Base-by-base conservation (phyloP, 805 yeast species). In the Hagleromyces aurorensis region DNA sequence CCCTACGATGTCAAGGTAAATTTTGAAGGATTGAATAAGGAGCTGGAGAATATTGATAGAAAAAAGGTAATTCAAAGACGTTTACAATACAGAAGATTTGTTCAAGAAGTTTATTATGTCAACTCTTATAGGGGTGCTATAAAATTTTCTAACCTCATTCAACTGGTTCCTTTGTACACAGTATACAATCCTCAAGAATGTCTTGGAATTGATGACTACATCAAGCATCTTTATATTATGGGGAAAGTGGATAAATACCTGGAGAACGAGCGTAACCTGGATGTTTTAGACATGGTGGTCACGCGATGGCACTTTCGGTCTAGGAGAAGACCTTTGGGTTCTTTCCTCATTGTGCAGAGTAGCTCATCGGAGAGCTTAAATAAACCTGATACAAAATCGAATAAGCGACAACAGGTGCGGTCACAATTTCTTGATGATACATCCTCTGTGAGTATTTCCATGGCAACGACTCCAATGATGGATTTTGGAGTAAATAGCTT, bases 121-220 rank as follows among this genome's bases (percentile, higher is more conserved):
- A 75, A 78, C 65, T 72, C 74, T 36, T 61, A 75, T 13, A 64
- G 69, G 27, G 64, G 69, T 11, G 82, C 81, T 2, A 69, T 85
- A 6, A 65, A 76, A 4, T 85, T 85, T 55, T 65, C 70, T 9
- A 62, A 75, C 29, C 48, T 84, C 11, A 53, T 87, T 21, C 55
- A 73, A 17, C 76, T 73, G 41, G 63, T 86, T 21, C 94, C 95
- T 0, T 63, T 83, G 26, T 85, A 84, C 55, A 72, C 80, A 3
- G 65, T 77, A 25, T 82, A 85, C 59, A 79, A 83, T 40, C 78
- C 83, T 13, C 75, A 79, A 27, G 77, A 76, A 39, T 83, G 94
- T 53, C 62, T 84, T 39, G 78, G 78, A 27, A 64, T 81, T 49
- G 76, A 75, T 39, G 85, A 80, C 39, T 80, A 72, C 48, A 65